These are phyloP conservation scores for Trichoderma reesei DNA, from an alignment of 495 filamentous ascomycete genomes.

Conservation along the genomic window DNA sequence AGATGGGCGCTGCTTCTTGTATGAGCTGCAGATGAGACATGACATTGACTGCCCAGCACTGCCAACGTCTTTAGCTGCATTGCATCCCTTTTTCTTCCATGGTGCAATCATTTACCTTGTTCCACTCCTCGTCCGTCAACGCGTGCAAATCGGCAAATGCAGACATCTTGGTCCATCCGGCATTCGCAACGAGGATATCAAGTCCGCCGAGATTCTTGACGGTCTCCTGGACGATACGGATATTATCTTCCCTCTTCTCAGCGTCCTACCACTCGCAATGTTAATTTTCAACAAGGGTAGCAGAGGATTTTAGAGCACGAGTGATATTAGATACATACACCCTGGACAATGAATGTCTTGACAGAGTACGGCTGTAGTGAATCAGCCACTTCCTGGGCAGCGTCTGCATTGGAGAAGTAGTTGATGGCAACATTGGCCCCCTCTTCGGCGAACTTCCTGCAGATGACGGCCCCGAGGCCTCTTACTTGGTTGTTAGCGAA, in stretches of 20 bases:
- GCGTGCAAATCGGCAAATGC: constrained; percentile 54
- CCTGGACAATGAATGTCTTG: background rate
- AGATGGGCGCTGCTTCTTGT: constrained; percentile 51
- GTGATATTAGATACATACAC: background rate
- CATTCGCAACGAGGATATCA: constrained; percentile 63
- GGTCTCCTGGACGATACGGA: constrained; percentile 41
- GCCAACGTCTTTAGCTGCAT: background rate
- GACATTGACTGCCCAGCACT: constrained; percentile 63
- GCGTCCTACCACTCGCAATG: constrained; percentile 39
- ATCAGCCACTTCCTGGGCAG: constrained; percentile 45
- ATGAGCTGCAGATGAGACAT: constrained; percentile 56
- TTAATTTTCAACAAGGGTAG: constrained; percentile 14
- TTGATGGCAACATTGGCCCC: constrained; percentile 64
- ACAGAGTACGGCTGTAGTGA: constrained; percentile 28
- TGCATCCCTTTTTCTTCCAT: background rate
- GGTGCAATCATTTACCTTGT: constrained; percentile 38
- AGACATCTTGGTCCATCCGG: constrained; percentile 59
- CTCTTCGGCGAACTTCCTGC: constrained; percentile 54
- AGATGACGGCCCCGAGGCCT: constrained; percentile 55
- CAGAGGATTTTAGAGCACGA: too few relatives aligned
- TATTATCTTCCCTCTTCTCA: constrained; percentile 45
- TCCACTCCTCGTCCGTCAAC: constrained; percentile 58
- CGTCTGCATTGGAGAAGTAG: constrained; percentile 45
- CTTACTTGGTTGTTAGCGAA: constrained; percentile 21
- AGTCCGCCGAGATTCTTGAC: constrained; percentile 53